Percentiles rank a stretch among this genome's conserved stretches.
phyloP scores from a whole-genome alignment of 2,329 filamentous ascomycete species.

The Cryoendolithus antarcticus region DNA sequence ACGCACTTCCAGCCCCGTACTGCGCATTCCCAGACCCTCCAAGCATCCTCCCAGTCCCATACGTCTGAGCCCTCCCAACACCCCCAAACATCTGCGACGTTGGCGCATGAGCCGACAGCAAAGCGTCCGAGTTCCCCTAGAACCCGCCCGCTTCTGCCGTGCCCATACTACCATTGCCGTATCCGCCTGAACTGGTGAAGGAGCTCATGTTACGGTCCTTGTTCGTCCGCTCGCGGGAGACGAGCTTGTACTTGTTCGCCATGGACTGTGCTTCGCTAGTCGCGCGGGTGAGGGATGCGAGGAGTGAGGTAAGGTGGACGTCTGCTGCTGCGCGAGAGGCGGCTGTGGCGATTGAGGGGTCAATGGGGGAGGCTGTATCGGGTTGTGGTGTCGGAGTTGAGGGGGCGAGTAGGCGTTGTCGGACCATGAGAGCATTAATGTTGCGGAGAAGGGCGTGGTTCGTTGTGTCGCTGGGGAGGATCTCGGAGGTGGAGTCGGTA shows the following conservation, averaged over 20 bases:
- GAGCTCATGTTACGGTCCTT: constrained; percentile 14
- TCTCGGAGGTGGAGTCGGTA: constrained; percentile 30
- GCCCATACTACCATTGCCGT: too few relatives aligned
- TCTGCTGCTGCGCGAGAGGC: constrained; percentile 71
- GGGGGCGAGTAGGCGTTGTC: constrained; percentile 73
- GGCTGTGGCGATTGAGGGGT: constrained; percentile 27
- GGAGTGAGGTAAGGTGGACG: constrained; percentile 62
- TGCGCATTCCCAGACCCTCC: too few relatives aligned
- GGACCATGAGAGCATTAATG: constrained; percentile 73
- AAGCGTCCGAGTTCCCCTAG: too few relatives aligned
- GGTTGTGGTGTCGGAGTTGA: constrained; percentile 51
- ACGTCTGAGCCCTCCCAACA: too few relatives aligned
- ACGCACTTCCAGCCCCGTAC: too few relatives aligned
- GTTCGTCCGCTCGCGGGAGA: constrained; percentile 28
- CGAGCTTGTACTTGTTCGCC: constrained; percentile 55
- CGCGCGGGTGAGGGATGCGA: constrained; percentile 63
- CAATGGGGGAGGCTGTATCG: constrained; percentile 50
- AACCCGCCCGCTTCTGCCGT: too few relatives aligned
- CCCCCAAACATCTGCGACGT: too few relatives aligned
- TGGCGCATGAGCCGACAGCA: too few relatives aligned
- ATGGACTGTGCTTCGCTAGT: constrained; percentile 59
- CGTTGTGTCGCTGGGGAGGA: constrained; percentile 26
- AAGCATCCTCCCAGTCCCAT: too few relatives aligned
- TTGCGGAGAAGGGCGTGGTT: constrained; percentile 69
- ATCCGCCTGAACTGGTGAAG: too few relatives aligned